phyloP scores from a whole-genome alignment of 768 basidiomycete genomes.

The Lactifluus hygrophoroides region DNA sequence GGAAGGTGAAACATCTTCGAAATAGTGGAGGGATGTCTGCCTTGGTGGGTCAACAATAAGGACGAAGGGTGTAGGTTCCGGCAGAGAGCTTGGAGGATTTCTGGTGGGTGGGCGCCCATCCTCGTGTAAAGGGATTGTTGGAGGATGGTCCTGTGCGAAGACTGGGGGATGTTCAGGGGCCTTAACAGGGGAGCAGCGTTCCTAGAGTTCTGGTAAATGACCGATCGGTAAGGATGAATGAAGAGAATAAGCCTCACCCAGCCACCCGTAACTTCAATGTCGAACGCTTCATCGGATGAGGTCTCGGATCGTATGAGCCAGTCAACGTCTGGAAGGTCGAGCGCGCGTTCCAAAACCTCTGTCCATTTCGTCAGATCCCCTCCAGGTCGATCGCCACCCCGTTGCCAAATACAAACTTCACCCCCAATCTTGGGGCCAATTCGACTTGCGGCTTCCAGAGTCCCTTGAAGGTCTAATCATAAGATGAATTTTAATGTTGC shows the following conservation, averaged over 20 bases:
- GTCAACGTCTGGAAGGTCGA: slow-evolving; percentile 7
- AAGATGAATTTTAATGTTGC: not conserved
- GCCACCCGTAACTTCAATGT: slow-evolving; percentile 16
- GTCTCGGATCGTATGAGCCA: slow-evolving; percentile 17
- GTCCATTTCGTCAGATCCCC: slow-evolving; percentile 12
- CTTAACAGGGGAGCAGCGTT: slow-evolving; percentile 9
- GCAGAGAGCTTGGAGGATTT: not conserved
- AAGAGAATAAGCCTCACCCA: slow-evolving; percentile 3
- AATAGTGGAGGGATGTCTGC: not conserved
- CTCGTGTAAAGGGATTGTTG: not conserved
- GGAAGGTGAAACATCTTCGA: not conserved
- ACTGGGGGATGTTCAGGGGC: not conserved
- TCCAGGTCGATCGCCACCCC: slow-evolving; percentile 1
- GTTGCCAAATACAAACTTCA: slow-evolving; percentile 17
- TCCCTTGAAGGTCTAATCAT: slow-evolving; percentile 14
- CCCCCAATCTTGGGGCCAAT: slow-evolving; percentile 1
- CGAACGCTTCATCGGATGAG: slow-evolving; percentile 11
- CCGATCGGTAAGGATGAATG: no score
- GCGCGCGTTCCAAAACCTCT: slow-evolving; percentile 5
- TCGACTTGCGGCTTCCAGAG: slow-evolving; percentile 6
- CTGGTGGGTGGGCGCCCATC: not conserved
- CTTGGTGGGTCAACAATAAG: not conserved
- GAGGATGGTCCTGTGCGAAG: not conserved
- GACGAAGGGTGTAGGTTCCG: not conserved
- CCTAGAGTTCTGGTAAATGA: not conserved